Base-by-base conservation (phyloP, 306 rosid species). In the Phaseolus lunatus region DNA sequence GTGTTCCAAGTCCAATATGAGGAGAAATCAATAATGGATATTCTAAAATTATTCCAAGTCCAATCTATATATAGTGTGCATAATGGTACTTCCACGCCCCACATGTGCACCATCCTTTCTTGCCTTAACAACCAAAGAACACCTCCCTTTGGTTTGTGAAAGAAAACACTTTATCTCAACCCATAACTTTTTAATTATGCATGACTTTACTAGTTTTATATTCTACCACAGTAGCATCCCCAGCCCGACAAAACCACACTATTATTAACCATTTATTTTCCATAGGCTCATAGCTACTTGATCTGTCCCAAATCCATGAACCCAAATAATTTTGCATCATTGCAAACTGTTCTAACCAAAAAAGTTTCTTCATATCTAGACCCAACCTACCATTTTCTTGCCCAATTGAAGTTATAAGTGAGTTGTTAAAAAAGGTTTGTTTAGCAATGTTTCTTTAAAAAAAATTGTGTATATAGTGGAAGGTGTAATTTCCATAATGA, bases 81-180 rank as follows among this genome's bases (percentile, higher is more conserved):
- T 75, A 58, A 33, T 75, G 72, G 77, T 11, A 57, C 48, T 41
- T 80, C 15, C 20, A 44, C 41, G 18, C 41, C 35, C 64, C 76
- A 74, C 76, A 56, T 52, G 41, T 80, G 41, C 9, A 61, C 58
- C 78, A 61, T 44, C 2, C 50, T 79, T 79, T 35, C 33, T 14
- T 80, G 62, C 45, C 64, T 16, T 59, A 67, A 67, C 47, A 54
- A 24, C 65, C 66, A 31, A 3, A 62, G 45, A 45, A 47, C 71
- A 75, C 72, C 62, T 27, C 37, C 67, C 59, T 24, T 41, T 35
- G 47, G 73, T 16, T 62, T 49, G 22, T 35, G 31, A 9, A 43
- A 56, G 7, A 16, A 2, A 39, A 29, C 44, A 65, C 70, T 15
- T 45, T 57, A 26, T 68, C 58, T 7, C 39, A 59, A 7, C 57